Evolutionary conservation across 75 land plant species (phyloP).

Genomic region (Pinus albicaulis): DNA sequence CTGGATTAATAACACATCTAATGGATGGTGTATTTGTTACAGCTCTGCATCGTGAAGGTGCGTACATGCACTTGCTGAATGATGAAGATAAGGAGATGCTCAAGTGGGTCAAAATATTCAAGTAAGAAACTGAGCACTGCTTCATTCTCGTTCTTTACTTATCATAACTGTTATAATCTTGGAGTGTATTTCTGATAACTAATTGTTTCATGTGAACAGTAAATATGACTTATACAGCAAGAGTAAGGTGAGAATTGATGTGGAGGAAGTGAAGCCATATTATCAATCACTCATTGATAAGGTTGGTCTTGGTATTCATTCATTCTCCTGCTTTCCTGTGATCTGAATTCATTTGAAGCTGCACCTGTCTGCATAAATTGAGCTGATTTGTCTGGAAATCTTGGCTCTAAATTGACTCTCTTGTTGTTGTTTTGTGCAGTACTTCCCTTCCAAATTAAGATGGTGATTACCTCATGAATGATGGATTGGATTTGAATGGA

Average conservation of each 20-base stretch:
- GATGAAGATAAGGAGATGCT: conserved; percentile 67
- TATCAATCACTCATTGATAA: conserved; percentile 76
- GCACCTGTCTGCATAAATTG: too few relatives aligned
- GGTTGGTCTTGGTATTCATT: conserved; percentile 25
- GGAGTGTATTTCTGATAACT: not conserved
- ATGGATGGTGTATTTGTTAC: not conserved
- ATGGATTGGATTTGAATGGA: too few relatives aligned
- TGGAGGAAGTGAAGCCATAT: conserved; percentile 84
- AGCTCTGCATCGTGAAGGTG: conserved; percentile 71
- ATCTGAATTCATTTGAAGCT: not conserved
- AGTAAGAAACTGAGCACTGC: conserved; percentile 24
- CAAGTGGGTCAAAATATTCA: conserved; percentile 75
- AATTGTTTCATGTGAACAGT: conserved; percentile 29
- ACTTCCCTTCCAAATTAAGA: conserved; percentile 52
- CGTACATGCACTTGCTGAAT: conserved; percentile 69
- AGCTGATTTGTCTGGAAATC: too few relatives aligned
- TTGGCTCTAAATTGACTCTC: too few relatives aligned
- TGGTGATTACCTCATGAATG: conserved; percentile 30
- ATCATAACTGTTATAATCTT: not conserved
- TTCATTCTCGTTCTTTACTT: not conserved
- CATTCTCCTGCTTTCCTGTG: not conserved
- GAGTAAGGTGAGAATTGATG: conserved; percentile 77
- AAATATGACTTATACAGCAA: conserved; percentile 93
- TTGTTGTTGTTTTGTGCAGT: conserved; percentile 33
- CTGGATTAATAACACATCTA: not conserved